Evolutionary conservation across 805 yeast genomes (phyloP), one percentile per base, ranked within the genome.

Genomic region (Candida endomychidarum): DNA sequence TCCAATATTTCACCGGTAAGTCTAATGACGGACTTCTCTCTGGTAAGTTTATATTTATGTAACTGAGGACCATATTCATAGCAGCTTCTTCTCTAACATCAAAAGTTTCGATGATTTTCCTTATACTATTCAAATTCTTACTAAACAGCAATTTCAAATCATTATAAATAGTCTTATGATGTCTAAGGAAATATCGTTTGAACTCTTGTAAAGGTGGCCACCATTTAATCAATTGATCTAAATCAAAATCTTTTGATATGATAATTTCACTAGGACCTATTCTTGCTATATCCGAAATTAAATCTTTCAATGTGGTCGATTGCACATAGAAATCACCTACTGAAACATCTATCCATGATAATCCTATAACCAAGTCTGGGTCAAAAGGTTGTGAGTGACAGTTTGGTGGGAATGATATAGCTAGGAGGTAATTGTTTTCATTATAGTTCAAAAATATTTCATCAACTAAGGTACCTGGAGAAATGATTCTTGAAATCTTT

Each of bases 401-500:
- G 52, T 47, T 72, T 52, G 60, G 72, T 0, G 89, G 86, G 40
- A 84, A 73, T 6, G 76, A 73, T 10, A 91, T 70, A 4, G 86
- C 75, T 17, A 83, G 66, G 24, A 91, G 63, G 54, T 72, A 88
- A 53, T 89, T 87, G 50, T 85, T 85, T 34, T 77, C 74, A 43
- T 77, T 78, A 42, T 78, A 78, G 56, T 88, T 85, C 53, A 91
- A 65, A 46, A 91, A 81, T 0, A 84, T 80, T 51, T 91, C 97
- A 53, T 87, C 96, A 8, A 91, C 76, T 23, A 91, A 72, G 0
- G 98, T 91, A 0, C 99, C 99, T 0, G 97, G 96, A 0, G 97
- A 83, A 2, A 93, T 78, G 6, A 91, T 78, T 29, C 97, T 67
- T 5, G 87, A 74, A 0, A 93, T 79, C 23, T 86, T 81, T 33